Base-by-base conservation (phyloP, 495 filamentous ascomycete genomes). In the Penicillium canariense region DNA sequence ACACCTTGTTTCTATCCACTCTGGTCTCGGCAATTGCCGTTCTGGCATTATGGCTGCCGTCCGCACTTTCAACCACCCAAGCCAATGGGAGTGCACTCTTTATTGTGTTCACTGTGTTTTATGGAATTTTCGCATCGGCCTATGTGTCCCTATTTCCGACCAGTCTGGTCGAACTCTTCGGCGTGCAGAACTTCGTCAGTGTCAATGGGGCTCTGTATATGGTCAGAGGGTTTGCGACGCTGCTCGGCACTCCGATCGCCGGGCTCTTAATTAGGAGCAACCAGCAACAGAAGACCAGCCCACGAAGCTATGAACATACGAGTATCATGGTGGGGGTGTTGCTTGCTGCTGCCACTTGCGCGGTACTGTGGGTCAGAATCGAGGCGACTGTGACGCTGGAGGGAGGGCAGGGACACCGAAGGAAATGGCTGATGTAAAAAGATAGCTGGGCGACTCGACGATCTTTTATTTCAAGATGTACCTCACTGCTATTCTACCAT, bases 191-290 rank as follows among this genome's bases (percentile, higher is more conserved):
- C 44, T 75, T 77, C 30, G 61, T 67, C 11, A 68, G 63, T 55
- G 66, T 77, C 17, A 78, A 75, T 31, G 75, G 75, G 0, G 52
- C 71, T 4, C 52, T 78, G 20, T 77, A 77, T 34, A 73, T 78
- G 70, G 45, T 78, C 0, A 58, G 71, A 40, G 75, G 75, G 2
- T 42, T 76, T 44, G 74, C 65, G 0, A 71, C 71, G 0, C 40
- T 77, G 12, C 32, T 77, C 15, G 75, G 75, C n/a, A 77, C 73
- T 6, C 75, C 69, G 0, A 51, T 75, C n/a, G 69, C 63, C 2
- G 75, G 75, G 3, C 57, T 68, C 4, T 47, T 78, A 50, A 70
- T 75, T 54, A 64, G 66, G 1, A 58, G 61, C 27, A 56, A 32
- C 23, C 22, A 34, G 8, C 34, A 58, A 14, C 23, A 63, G 18